Evolutionary conservation across 257 asterid genomes (phyloP).

Genomic region (Penstemon eatonii): DNA sequence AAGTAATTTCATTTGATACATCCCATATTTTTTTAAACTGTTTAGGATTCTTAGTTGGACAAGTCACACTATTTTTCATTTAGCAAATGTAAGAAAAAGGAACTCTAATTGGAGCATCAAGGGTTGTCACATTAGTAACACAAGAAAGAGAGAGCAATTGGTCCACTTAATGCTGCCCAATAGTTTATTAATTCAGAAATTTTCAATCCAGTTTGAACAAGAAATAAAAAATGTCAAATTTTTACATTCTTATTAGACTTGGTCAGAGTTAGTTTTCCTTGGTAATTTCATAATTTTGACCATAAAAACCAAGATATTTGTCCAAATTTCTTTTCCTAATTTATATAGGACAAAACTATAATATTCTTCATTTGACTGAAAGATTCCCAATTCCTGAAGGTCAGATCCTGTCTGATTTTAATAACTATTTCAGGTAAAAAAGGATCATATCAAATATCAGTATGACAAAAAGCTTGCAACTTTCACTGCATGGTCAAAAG

Average conservation of each 20-base stretch:
- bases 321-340: not conserved
- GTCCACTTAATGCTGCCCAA: slow-evolving; percentile 12
- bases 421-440: slow-evolving; percentile 24
- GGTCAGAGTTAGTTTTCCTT: slow-evolving; percentile 21
- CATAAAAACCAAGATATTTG: slow-evolving; percentile 18
- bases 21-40: not conserved
- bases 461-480: slow-evolving; percentile 19
- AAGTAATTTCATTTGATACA: not conserved
- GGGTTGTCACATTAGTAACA: too few species aligned
- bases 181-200: slow-evolving; percentile 3
- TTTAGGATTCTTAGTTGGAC: too few species aligned
- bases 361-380: slow-evolving; percentile 27
- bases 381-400: slow-evolving; percentile 24
- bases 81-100: too few species aligned
- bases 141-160: slow-evolving; percentile 16
- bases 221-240: slow-evolving; percentile 32
- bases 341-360: slow-evolving; percentile 23
- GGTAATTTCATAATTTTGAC: slow-evolving; percentile 33
- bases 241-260: slow-evolving; percentile 21
- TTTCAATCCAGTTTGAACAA: slow-evolving; percentile 29
- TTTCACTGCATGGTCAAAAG: slow-evolving; percentile 30
- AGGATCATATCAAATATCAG: slow-evolving; percentile 27
- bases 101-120: too few species aligned
- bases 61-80: too few species aligned
- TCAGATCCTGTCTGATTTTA: slow-evolving; percentile 26